Evolutionary conservation across 192 early-diverging fungal species (phyloP).

Genomic region (Thamnidium elegans): DNA sequence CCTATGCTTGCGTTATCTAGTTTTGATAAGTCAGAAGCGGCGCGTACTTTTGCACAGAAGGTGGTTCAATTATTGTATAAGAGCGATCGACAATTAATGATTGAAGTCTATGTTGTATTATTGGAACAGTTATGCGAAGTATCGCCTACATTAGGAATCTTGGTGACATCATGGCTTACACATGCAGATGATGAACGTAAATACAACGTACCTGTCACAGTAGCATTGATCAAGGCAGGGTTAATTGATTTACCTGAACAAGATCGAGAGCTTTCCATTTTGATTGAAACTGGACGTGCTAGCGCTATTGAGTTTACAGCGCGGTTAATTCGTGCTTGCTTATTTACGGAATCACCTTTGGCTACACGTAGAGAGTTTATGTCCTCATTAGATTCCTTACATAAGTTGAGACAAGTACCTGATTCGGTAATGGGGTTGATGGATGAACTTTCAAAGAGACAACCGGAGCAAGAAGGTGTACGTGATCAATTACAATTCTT

Average conservation of each 20-base stretch:
- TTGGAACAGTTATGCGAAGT: constrained; percentile 83
- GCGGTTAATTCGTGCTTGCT: constrained; percentile 65
- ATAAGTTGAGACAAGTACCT: constrained; percentile 52
- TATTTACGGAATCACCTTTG: constrained; percentile 55
- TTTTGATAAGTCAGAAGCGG: constrained; percentile 69
- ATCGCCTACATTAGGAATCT: constrained; percentile 73
- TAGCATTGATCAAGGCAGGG: constrained; percentile 74
- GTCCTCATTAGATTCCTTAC: constrained; percentile 73
- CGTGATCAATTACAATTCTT: constrained; percentile 58
- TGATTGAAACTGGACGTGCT: constrained; percentile 72
- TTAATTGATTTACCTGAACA: constrained; percentile 77
- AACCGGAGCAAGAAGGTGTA: constrained; percentile 23
- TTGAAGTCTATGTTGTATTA: constrained; percentile 81
- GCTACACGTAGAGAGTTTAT: constrained; percentile 55
- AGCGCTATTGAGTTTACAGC: constrained; percentile 75
- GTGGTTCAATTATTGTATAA: constrained; percentile 83
- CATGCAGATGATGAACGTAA: constrained; percentile 95
- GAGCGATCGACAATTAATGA: constrained; percentile 63
- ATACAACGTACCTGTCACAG: constrained; percentile 78
- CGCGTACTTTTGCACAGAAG: constrained; percentile 83
- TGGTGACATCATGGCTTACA: constrained; percentile 88
- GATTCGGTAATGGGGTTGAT: constrained; percentile 49
- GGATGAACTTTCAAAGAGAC: constrained; percentile 49
- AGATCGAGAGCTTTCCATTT: constrained; percentile 81
- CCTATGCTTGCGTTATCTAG: constrained; percentile 62